These are phyloP conservation scores for Gossypium schwendimanii DNA, from an alignment of 441 rosid genomes.

Conservation along the genomic window DNA sequence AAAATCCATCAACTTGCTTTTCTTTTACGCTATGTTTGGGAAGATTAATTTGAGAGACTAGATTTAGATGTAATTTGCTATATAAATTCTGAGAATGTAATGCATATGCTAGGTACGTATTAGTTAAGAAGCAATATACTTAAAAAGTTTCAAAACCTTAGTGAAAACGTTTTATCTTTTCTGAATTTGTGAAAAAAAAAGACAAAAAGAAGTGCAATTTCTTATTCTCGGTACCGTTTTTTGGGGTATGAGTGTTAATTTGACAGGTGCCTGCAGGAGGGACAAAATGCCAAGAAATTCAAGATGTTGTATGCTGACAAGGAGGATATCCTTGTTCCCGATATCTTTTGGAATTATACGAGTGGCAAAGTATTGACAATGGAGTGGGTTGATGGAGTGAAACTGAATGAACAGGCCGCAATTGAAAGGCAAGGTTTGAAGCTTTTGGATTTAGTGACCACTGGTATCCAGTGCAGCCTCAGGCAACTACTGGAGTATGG, in stretches of 20 bases:
- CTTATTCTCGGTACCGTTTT: constrained; percentile 17
- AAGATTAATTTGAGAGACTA: background rate
- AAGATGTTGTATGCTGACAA: constrained; percentile 84
- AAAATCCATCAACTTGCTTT: background rate
- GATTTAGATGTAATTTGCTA: background rate
- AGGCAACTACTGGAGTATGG: constrained; percentile 93
- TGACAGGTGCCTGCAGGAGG: constrained; percentile 80
- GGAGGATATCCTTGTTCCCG: constrained; percentile 81
- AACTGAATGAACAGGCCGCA: constrained; percentile 70
- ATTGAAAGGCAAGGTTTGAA: constrained; percentile 85
- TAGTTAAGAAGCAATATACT: background rate
- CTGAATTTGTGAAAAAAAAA: background rate
- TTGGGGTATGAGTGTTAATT: constrained; percentile 39
- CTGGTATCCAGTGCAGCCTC: constrained; percentile 88
- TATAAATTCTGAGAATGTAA: background rate
- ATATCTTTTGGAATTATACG: constrained; percentile 89
- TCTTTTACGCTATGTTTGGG: background rate
- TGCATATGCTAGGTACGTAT: background rate
- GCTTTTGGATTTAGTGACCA: constrained; percentile 80
- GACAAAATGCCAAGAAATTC: constrained; percentile 86
- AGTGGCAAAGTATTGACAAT: constrained; percentile 81
- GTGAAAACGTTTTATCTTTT: background rate
- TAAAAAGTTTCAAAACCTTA: background rate
- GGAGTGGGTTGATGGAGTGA: constrained; percentile 98
- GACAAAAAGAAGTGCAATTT: background rate